A percentile compares a stretch with the other conserved stretches of the same genome.
phyloP scores from a whole-genome alignment of 768 basidiomycete genomes.

The Tulasnella sp. region DNA sequence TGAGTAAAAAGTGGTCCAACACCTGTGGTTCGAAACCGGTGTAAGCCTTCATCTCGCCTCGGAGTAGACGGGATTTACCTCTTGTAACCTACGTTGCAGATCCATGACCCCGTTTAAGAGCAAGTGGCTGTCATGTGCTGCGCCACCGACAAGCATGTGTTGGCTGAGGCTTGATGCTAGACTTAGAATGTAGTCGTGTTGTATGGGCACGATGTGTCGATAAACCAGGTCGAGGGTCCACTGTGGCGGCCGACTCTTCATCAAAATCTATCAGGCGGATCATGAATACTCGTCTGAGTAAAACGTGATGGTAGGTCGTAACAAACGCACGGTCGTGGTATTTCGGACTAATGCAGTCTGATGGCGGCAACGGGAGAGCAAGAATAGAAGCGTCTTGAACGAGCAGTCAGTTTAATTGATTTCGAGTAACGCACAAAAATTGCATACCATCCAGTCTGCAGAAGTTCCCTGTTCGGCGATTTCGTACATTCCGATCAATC shows the following conservation, averaged over 20 bases:
- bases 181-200: not conserved
- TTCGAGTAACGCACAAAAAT: not conserved
- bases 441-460: conserved; percentile 26
- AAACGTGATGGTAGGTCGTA: not conserved
- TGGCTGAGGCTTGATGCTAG: not conserved
- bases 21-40: not conserved
- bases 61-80: not conserved
- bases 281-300: not conserved
- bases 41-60: not conserved
- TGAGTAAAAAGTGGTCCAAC: conserved; percentile 21
- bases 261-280: not conserved
- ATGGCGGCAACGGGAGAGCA: not conserved
- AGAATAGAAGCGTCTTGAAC: not conserved
- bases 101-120: not conserved
- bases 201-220: not conserved
- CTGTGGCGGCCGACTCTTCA: not conserved
- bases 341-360: conserved; percentile 25
- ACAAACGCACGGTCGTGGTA: not conserved
- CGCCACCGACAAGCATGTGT: not conserved
- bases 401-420: not conserved
- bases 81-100: conserved; percentile 23
- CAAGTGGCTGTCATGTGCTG: not conserved
- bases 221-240: conserved; percentile 19
- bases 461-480: conserved; percentile 13
- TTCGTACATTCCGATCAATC: conserved; percentile 33